Base-by-base conservation (phyloP, 345 rosid species). In the Eutrema heterophyllum region DNA sequence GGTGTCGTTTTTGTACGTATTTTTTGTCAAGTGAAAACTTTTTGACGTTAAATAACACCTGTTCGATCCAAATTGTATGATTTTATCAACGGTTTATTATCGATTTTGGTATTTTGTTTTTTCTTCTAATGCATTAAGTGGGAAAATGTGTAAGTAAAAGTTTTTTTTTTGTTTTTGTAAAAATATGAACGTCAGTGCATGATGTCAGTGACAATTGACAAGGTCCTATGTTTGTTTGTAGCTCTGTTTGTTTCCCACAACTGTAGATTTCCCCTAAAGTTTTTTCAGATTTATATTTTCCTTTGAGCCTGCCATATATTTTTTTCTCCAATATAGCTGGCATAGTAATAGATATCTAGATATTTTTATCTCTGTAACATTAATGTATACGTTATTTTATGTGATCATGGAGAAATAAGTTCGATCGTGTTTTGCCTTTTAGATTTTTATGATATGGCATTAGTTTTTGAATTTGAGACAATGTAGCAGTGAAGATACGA, bases 211-310 rank as follows among this genome's bases (percentile, higher is more conserved):
- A 54, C 64, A 54, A 29, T 48, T 57, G 72, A 66, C 72, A 66
- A 66, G 66, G 51, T 57, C 72, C 72, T 43, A 74, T 57, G 67
- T 39, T 68, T 51, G 63, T 41, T 39, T 51, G 49, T 75, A 67
- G 68, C 68, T 43, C 48, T 67, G 62, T 62, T 21, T 53, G 24
- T 50, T 66, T 52, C 10, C 36, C 35, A 72, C 45, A 52, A 56
- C 66, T 46, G 65, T 56, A n/a, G 26, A 46, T 56, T 73, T 58
- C 30, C 60, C 73, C 72, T 43, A 16, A 26, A 43, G 48, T 24
- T 64, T 65, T 65, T 15, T 36, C 15, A 56, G 67, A 67, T 74
- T 74, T 33, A 41, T 30, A 41, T 67, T 67, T 74, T 14, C 63
- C 59, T 67, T 67, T 67, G 50, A 62, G 10, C 32, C 46, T 41